A percentile compares a stretch with the other conserved stretches of the same genome.
phyloP scores from a whole-genome alignment of 1,139 yeast species.

The Sugiyamaella pinicola region DNA sequence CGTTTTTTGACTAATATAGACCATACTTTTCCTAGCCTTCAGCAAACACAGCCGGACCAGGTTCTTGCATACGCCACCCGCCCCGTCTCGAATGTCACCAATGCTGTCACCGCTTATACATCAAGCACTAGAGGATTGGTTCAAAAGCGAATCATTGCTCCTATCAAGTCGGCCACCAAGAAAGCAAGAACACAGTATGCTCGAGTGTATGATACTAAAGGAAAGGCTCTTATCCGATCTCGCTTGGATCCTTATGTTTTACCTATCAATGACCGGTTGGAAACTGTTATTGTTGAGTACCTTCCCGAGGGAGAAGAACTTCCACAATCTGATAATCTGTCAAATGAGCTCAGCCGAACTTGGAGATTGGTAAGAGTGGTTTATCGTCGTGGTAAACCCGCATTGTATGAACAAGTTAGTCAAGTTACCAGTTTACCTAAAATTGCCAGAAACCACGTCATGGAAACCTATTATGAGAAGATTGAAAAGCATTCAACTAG shows the following conservation, averaged over 20 bases:
- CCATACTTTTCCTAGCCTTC: constrained; percentile 41
- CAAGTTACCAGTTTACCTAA: constrained; percentile 32
- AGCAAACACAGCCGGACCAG: constrained; percentile 43
- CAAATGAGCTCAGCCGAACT: constrained; percentile 41
- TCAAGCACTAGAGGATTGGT: constrained; percentile 38
- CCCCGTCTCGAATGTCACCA: constrained; percentile 39
- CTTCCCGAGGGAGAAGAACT: constrained; percentile 53
- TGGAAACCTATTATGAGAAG: constrained; percentile 37
- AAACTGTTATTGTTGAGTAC: constrained; percentile 47
- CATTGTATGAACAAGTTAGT: constrained; percentile 35
- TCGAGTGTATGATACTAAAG: constrained; percentile 54
- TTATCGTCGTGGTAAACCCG: constrained; percentile 41
- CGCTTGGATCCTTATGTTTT: constrained; percentile 63
- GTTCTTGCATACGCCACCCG: constrained; percentile 39
- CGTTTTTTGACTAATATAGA: constrained; percentile 40
- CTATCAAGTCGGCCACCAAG: constrained; percentile 39
- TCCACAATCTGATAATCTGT: constrained; percentile 40
- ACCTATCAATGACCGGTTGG: constrained; percentile 61
- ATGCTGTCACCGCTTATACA: constrained; percentile 35
- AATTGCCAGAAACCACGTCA: constrained; percentile 35
- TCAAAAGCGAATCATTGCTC: constrained; percentile 38
- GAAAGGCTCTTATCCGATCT: constrained; percentile 62
- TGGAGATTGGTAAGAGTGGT: constrained; percentile 40
- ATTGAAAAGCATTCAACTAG: constrained; percentile 31
- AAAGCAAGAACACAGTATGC: constrained; percentile 40